A percentile compares a stretch with the other conserved stretches of the same genome.
Evolutionary conservation across 2,329 filamentous ascomycete genomes (phyloP).

Genomic region (Epichloe sibirici): DNA sequence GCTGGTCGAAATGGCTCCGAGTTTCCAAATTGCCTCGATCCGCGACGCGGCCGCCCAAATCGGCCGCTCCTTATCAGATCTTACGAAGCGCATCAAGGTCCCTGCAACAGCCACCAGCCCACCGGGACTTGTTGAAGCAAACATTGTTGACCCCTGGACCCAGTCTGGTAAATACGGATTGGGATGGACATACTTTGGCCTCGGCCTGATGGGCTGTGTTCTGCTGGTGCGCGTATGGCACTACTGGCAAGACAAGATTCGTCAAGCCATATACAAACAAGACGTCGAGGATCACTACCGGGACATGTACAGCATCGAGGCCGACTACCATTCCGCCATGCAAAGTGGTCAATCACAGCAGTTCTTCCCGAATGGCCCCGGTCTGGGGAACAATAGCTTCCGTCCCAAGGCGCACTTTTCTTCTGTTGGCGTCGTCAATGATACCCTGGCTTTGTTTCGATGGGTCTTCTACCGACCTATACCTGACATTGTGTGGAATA

Average conservation of each 20-base stretch:
- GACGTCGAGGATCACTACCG: conserved; percentile 56
- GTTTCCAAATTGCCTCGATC: conserved; percentile 17
- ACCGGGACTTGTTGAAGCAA: conserved; percentile 47
- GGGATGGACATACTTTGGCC: conserved; percentile 79
- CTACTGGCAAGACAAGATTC: conserved; percentile 85
- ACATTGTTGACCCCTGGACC: conserved; percentile 64
- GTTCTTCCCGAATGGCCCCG: conserved; percentile 59
- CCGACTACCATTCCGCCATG: conserved; percentile 32
- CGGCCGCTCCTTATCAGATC: conserved; percentile 21
- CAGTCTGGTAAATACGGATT: conserved; percentile 75
- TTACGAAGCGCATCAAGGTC: conserved; percentile 46
- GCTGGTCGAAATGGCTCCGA: conserved; percentile 29
- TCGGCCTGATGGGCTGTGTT: conserved; percentile 57
- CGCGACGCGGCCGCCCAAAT: conserved; percentile 21
- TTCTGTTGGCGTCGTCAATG: conserved; percentile 63
- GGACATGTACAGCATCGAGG: conserved; percentile 37
- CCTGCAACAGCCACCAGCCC: conserved; percentile 48
- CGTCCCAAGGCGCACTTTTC: conserved; percentile 62
- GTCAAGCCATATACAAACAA: conserved; percentile 79
- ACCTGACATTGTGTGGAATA: conserved; percentile 57
- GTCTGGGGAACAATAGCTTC: conserved; percentile 43
- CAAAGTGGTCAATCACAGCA: conserved; percentile 44
- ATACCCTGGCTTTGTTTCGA: conserved; percentile 67
- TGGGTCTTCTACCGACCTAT: conserved; percentile 85
- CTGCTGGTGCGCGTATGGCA: conserved; percentile 68